Conservation (phyloP, 306 rosid genomes). For the Lathyrus oleraceus region DNA sequence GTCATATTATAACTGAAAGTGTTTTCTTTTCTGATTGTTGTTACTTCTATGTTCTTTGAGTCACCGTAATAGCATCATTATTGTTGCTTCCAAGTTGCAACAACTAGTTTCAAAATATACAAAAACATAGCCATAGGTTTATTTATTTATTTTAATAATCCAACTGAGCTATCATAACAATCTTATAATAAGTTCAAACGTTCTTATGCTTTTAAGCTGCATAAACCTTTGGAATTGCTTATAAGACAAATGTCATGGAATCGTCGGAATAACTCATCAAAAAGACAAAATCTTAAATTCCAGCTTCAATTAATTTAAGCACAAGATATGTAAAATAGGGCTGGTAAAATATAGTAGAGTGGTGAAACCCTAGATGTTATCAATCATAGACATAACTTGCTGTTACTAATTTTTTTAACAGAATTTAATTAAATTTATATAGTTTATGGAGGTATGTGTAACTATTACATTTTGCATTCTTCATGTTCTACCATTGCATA, state of each 20-base stretch:
- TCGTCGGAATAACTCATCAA: background rate
- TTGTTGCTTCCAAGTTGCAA: background rate
- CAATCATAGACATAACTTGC: constrained; percentile 2
- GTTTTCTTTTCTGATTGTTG: background rate
- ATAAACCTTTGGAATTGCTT: constrained; percentile 33
- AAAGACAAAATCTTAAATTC: constrained; percentile 12
- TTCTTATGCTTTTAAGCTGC: constrained; percentile 1
- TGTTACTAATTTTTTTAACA: constrained; percentile 6
- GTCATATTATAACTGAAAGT: background rate
- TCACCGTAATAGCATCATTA: background rate
- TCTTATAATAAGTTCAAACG: background rate
- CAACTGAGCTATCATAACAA: constrained; percentile 10
- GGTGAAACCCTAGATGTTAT: background rate
- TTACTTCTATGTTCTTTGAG: background rate
- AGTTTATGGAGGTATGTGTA: constrained; percentile 31
- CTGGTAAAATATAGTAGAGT: constrained; percentile 5
- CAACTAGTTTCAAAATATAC: background rate
- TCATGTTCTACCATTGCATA: background rate
- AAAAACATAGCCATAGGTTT: background rate
- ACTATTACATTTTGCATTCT: background rate
- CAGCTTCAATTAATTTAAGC: constrained; percentile 2
- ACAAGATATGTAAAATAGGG: background rate
- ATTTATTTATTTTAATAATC: background rate
- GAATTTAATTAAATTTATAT: background rate
- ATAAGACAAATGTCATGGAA: constrained; percentile 7